phyloP scores from a whole-genome alignment of 164 flowering plant species.

The Vitis vinifera region DNA sequence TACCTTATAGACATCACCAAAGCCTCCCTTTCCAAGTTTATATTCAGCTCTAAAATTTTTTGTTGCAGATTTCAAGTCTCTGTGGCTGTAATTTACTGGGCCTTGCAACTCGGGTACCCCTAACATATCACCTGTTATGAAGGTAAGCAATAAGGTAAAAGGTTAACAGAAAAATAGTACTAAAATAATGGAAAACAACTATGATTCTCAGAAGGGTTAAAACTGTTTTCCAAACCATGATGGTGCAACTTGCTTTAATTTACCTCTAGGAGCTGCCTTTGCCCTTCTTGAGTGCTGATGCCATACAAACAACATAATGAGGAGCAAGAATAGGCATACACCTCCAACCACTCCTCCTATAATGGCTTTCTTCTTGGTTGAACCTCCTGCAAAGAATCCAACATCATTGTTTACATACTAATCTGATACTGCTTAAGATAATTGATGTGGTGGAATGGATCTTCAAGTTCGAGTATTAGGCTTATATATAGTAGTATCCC shows the following conservation, averaged over 20 bases:
- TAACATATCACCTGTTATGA: conserved; percentile 38
- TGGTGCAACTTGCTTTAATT: neutral
- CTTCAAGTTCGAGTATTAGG: too few relatives aligned
- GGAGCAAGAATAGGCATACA: conserved; percentile 12
- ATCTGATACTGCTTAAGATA: too few relatives aligned
- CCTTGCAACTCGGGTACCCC: conserved; percentile 58
- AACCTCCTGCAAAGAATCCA: too few relatives aligned
- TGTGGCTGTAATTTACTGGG: conserved; percentile 37
- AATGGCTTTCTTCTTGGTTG: too few relatives aligned
- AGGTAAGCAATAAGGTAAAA: neutral
- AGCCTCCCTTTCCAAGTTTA: conserved; percentile 65
- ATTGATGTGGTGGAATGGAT: too few relatives aligned
- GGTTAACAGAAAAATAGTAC: too few relatives aligned
- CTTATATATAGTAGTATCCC: too few relatives aligned
- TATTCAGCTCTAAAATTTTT: conserved; percentile 43
- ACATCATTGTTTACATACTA: too few relatives aligned
- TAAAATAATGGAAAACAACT: too few relatives aligned
- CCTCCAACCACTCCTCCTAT: too few relatives aligned
- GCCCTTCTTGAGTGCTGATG: conserved; percentile 15
- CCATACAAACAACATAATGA: conserved; percentile 19
- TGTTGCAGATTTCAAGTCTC: conserved; percentile 49
- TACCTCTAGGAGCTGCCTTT: conserved; percentile 20
- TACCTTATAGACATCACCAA: conserved; percentile 66
- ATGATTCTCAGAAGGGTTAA: too few relatives aligned
- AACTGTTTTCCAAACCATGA: too few relatives aligned